Base-by-base conservation (phyloP, 495 filamentous ascomycete genomes). In the Penicillium fimorum region DNA sequence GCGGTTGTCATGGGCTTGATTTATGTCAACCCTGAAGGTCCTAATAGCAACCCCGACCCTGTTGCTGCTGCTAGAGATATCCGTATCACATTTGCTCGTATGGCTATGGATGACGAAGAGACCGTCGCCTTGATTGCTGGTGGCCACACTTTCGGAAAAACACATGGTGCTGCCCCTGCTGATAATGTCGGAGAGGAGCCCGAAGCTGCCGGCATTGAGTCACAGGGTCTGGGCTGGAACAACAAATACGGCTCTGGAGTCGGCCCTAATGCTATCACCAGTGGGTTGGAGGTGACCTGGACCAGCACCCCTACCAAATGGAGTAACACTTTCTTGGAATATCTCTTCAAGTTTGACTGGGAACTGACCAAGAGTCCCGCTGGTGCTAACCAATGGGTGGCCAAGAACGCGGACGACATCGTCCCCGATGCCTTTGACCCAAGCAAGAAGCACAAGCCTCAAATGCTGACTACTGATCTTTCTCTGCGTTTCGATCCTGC, bases 51-150 rank as follows among this genome's bases (percentile, higher is more conserved):
- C 17, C 85, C 84, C 27, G 86, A 90, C 66, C 83, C 85, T 30
- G 66, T 86, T 37, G 83, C 83, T n/a, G 78, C 87, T 0, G 87
- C 80, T 50, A 67, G 76, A 29, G 87, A 90, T 67, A 89, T 90
- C 64, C 87, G 87, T 53, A 73, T 73, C 53, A 88, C 87, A 33
- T 90, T 90, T 56, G 77, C 76, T 64, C 85, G 85, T 64, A 90
- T 90, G 87, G 87, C 83, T 53, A 90, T 90, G 87, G 82, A 87
- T 63, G 87, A 90, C 63, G 84, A 88, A 72, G 87, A 90, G 71
- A 90, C 87, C 2, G 85, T 87, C 20, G 87, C 87, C 5, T 68
- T 90, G 32, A 89, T 90, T 61, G 85, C 82, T n/a, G 87, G 87
- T 65, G 87, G 87, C 47, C 87, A 90, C 77, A 77, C 79, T 20